A percentile compares a stretch with the other conserved stretches of the same genome.
phyloP scores from a whole-genome alignment of 148 eudicot species.

The Agrostemma githago region DNA sequence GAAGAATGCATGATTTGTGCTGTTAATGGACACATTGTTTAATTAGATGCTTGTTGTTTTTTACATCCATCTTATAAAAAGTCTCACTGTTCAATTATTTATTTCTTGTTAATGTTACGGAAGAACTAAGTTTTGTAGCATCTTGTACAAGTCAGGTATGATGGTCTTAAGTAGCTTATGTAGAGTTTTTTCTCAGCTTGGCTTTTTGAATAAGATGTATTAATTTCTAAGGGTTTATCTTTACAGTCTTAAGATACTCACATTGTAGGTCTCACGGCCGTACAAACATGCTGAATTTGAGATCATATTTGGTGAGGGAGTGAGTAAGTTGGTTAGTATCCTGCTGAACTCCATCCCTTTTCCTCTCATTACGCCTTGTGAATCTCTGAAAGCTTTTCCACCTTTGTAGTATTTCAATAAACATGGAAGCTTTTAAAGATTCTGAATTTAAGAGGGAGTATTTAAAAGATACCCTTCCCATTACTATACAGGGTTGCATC shows the following conservation, averaged over 20 bases:
- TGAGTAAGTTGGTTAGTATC: slow-evolving; percentile 77
- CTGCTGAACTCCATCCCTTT: slow-evolving; percentile 1
- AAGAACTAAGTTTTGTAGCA: neutral
- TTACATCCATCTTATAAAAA: too few species aligned
- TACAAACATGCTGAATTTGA: slow-evolving; percentile 98
- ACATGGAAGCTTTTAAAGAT: too few species aligned
- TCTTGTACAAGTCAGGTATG: neutral
- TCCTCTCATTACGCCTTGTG: neutral
- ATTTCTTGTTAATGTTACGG: too few species aligned
- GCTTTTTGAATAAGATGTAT: neutral
- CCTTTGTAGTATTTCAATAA: too few species aligned
- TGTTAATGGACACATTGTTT: neutral
- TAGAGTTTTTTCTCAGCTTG: neutral
- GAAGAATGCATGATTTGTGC: neutral
- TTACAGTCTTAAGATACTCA: neutral
- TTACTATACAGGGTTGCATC: slow-evolving; percentile 67
- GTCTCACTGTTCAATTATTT: too few species aligned
- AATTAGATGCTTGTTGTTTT: too few species aligned
- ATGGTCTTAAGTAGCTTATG: neutral
- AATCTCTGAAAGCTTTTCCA: neutral
- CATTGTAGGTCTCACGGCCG: slow-evolving; percentile 84
- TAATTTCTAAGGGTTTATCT: neutral
- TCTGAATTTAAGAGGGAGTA: too few species aligned
- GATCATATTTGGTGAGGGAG: slow-evolving; percentile 94
- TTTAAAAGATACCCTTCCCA: too few species aligned